Percentiles rank a stretch among this genome's conserved stretches.
Evolutionary conservation across 2,329 filamentous ascomycete genomes (phyloP).

Genomic region (Zarea fungicola): DNA sequence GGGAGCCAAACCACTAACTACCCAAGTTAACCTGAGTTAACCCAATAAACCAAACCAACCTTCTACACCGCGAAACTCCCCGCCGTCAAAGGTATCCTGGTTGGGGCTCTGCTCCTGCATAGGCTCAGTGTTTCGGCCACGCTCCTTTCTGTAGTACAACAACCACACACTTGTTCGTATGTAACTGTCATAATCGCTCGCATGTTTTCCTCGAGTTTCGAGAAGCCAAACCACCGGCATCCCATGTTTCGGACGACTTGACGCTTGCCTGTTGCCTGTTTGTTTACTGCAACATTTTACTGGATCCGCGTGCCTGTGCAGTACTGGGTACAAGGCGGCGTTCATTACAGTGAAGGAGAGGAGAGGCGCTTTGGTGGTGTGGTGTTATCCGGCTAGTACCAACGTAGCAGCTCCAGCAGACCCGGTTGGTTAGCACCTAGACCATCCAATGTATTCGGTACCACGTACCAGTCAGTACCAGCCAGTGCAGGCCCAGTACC

Average conservation of each 20-base stretch:
- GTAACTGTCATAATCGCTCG: neutral
- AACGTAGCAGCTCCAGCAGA: too few relatives aligned
- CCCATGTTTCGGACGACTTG: slow-evolving; percentile 11
- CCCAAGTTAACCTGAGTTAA: too few relatives aligned
- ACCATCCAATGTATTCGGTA: neutral
- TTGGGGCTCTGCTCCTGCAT: too few relatives aligned
- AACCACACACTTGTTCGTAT: neutral
- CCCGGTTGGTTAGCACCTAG: neutral
- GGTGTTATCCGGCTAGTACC: too few relatives aligned
- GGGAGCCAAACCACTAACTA: too few relatives aligned
- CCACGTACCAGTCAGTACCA: too few relatives aligned
- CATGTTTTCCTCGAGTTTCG: slow-evolving; percentile 3
- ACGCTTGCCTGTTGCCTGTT: neutral
- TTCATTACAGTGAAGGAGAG: neutral
- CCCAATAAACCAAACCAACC: too few relatives aligned
- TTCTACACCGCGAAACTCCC: too few relatives aligned
- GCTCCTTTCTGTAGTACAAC: neutral
- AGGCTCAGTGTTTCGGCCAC: neutral
- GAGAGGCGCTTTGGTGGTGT: neutral
- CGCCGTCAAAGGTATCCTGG: too few relatives aligned
- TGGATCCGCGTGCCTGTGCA: slow-evolving; percentile 7
- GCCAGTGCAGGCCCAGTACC: too few relatives aligned
- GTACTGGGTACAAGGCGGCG: neutral
- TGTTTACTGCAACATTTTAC: slow-evolving; percentile 4
- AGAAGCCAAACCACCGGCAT: slow-evolving; percentile 8